Evolutionary conservation across 1,284 basidiomycete genomes (phyloP).

Genomic region (Fomitopsis schrenkii): DNA sequence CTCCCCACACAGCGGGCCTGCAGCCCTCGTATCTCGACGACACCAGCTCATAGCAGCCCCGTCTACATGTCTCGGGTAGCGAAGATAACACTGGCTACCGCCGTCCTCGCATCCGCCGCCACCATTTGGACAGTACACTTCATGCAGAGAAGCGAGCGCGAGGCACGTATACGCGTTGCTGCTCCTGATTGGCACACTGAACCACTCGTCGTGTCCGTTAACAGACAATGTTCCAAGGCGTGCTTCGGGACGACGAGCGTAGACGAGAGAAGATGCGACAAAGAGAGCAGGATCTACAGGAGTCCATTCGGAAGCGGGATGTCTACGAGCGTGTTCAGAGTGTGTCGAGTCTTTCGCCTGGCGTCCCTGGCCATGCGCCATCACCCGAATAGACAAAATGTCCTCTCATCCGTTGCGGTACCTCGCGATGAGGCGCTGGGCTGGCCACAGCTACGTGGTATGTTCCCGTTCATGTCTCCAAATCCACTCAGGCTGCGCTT

Average conservation of each 20-base stretch:
- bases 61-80: conserved; percentile 67
- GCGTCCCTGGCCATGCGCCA: background rate
- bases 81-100: conserved; percentile 72
- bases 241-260: conserved; percentile 83
- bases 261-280: conserved; percentile 67
- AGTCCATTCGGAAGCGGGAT: conserved; percentile 61
- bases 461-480: no score
- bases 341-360: conserved; percentile 30
- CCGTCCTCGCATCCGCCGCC: conserved; percentile 61
- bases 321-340: conserved; percentile 65
- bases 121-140: conserved; percentile 93
- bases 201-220: background rate
- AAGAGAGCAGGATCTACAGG: conserved; percentile 61
- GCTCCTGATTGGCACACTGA: background rate
- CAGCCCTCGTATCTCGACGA: no score
- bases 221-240: conserved; percentile 89
- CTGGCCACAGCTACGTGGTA: no score
- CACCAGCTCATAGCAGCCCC: background rate
- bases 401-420: background rate
- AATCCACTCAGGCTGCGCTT: no score
- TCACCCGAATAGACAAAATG: background rate
- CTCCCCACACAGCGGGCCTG: no score
- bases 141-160: conserved; percentile 82
- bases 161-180: conserved; percentile 45
- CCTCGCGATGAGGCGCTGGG: no score